Conservation (phyloP, 257 asterid genomes). For the Solanum etuberosum region DNA sequence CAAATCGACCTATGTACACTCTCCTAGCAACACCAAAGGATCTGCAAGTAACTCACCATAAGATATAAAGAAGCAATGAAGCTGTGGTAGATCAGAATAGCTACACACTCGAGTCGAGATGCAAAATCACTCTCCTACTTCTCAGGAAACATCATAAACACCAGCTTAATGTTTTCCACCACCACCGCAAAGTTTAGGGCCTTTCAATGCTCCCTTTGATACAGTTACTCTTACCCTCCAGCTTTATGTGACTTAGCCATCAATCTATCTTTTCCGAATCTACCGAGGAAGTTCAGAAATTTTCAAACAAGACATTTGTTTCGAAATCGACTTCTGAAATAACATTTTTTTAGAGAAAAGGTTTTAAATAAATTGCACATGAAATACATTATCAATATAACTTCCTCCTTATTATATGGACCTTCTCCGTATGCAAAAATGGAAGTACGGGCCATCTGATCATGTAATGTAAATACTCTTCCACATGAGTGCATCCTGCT, state of each 20-base stretch:
- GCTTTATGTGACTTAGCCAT: slow-evolving; percentile 17
- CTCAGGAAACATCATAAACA: background rate
- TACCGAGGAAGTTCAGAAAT: background rate
- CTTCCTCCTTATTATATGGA: background rate
- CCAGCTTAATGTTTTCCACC: slow-evolving; percentile 29
- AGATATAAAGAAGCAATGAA: background rate
- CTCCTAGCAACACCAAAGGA: background rate
- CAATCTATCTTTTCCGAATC: background rate
- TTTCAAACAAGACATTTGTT: background rate
- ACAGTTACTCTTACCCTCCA: slow-evolving; percentile 15
- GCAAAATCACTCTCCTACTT: background rate
- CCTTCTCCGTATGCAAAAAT: background rate
- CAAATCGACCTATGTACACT: background rate
- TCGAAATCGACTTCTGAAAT: background rate
- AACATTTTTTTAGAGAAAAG: background rate
- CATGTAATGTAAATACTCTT: background rate
- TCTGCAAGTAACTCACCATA: background rate
- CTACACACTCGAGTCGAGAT: background rate
- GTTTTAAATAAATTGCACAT: background rate
- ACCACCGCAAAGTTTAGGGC: slow-evolving; percentile 40
- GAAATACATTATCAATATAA: background rate
- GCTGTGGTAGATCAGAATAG: background rate
- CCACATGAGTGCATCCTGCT: background rate
- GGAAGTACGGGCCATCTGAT: background rate
- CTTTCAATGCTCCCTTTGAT: slow-evolving; percentile 22